phyloP scores from a whole-genome alignment of 371 early-diverging fungal genomes.

The Lichtheimia ornata region DNA sequence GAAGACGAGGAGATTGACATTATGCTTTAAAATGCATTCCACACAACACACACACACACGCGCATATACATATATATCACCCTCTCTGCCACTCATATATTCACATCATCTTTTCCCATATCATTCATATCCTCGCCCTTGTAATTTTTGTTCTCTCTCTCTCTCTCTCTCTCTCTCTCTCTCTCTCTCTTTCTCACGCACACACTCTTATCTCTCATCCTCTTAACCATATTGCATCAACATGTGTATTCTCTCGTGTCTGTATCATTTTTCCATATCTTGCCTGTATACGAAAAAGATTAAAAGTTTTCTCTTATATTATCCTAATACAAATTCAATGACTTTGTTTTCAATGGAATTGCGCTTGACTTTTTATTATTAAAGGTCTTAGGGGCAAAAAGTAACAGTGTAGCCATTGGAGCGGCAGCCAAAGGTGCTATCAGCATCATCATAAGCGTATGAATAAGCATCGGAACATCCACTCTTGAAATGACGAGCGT shows the following conservation, averaged over 20 bases:
- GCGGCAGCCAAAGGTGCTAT: conserved; percentile 25
- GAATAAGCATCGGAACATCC: conserved; percentile 36
- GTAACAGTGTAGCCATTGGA: conserved; percentile 25
- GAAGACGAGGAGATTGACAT: conserved; percentile 36
- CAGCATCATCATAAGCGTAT: conserved; percentile 37
- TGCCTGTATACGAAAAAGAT: too few species aligned
- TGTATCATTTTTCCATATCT: too few species aligned
- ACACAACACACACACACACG: neutral
- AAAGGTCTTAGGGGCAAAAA: conserved; percentile 18
- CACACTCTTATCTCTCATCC: too few species aligned
- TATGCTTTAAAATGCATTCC: conserved; percentile 18
- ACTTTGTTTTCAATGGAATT: neutral
- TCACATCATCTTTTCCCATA: neutral
- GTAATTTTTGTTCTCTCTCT: neutral
- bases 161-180: too few species aligned
- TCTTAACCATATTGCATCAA: too few species aligned
- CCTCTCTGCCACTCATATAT: neutral
- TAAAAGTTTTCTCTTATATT: too few species aligned
- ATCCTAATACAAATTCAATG: neutral
- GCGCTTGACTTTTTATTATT: neutral
- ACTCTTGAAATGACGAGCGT: conserved; percentile 15
- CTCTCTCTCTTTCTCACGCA: too few species aligned
- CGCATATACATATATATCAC: neutral
- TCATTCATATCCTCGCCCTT: conserved; percentile 1
- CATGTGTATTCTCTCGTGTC: too few species aligned